Evolutionary conservation across 2,329 filamentous ascomycete species (phyloP), one percentile per base, ranked within the genome.

Genomic region (Exophiala phaeomuriformis): DNA sequence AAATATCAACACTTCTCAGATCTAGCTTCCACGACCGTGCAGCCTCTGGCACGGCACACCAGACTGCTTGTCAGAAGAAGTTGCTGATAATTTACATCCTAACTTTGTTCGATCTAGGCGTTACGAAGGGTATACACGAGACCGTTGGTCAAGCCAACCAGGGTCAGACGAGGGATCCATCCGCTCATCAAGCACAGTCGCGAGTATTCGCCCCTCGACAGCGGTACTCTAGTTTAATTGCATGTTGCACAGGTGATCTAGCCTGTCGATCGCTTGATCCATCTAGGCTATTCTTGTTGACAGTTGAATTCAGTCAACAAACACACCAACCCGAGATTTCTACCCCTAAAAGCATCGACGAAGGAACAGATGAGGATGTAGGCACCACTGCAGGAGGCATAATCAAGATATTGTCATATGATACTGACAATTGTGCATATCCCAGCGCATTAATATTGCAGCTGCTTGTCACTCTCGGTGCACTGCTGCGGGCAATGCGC

Each of bases 201-300:
- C 52, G 19, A 19, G 19, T 19, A 19, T 19, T 19, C 39, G 29
- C 42, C 12, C 44, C 41, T 49, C 43, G 10, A 47, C 35, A n/a
- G 30, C 44, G 30, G 31, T 37, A 37, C 42, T 48, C n/a, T 37
- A 30, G 52, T 48, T 48, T 46, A 43, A 46, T 36, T 45, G 45
- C 49, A 35, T 41, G 44, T 49, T 49, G 53, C 49, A 52, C 47
- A 54, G 47, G 46, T 55, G 52, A 55, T 51, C 53, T 46, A 46
- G 49, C 44, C 10, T 45, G 48, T 55, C 52, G 52, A 55, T 55
- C 52, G 50, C 52, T 45, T 39, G 52, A 35, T 55, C 43, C 52
- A 46, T 43, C 19, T 27, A 44, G 33, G 41, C 47, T 47, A 55
- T 51, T 50, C 42, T 55, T 29, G 28, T 39, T 32, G 35, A 28